A percentile compares a stretch with the other conserved stretches of the same genome.
phyloP scores from a whole-genome alignment of 805 yeast species.

The Saturnispora hagleri region DNA sequence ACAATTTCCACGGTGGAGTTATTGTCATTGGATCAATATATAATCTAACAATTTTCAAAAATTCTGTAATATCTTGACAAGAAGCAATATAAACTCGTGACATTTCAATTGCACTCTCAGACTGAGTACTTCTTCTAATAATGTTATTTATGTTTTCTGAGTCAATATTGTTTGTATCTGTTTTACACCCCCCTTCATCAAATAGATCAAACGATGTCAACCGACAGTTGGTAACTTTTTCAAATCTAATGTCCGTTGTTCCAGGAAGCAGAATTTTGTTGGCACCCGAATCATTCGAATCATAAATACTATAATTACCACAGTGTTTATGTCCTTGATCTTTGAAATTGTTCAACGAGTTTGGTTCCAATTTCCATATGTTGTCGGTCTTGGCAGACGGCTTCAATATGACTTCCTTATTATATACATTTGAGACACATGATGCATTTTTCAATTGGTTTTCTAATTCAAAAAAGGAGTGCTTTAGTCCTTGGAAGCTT shows the following conservation, averaged over 20 bases:
- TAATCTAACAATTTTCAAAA: not conserved
- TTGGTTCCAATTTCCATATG: not conserved
- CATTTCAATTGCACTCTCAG: not conserved
- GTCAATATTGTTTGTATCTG: not conserved
- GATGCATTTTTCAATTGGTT: not conserved
- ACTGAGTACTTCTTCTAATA: not conserved
- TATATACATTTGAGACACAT: not conserved
- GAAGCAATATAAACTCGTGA: constrained; percentile 8
- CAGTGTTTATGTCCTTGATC: not conserved
- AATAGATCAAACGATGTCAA: not conserved
- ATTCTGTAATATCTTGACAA: not conserved
- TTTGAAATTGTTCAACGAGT: not conserved
- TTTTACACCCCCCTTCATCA: not conserved
- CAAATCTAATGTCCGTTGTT: not conserved
- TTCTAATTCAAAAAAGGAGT: not conserved
- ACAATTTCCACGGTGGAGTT: not conserved
- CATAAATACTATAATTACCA: too few relatives aligned
- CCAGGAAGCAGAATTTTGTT: not conserved
- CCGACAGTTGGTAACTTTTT: not conserved
- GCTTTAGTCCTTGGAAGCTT: not conserved
- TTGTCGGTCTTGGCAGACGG: not conserved
- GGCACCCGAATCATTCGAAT: not conserved
- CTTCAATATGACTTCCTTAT: not conserved
- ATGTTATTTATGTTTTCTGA: not conserved
- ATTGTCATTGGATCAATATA: constrained; percentile 6